phyloP scores from a whole-genome alignment of 1,139 yeast genomes.

The Wickerhamiella pararugosa region DNA sequence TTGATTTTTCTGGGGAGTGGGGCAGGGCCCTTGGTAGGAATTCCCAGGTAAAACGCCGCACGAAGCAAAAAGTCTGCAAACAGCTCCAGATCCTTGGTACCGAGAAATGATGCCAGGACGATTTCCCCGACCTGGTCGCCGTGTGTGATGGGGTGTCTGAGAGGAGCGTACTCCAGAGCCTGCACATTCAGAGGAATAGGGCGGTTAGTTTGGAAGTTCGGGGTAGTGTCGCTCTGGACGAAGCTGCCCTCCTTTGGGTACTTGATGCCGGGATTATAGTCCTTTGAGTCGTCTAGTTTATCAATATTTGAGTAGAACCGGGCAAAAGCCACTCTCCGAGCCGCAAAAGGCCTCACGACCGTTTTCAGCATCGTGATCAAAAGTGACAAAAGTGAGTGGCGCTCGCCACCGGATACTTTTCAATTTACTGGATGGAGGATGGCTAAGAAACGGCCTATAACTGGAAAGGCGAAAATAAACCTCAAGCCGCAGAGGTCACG shows the following conservation, averaged over 20 bases:
- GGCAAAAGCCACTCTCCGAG: background rate
- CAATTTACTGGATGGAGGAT: background rate
- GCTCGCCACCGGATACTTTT: too few relatives aligned
- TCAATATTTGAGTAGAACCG: background rate
- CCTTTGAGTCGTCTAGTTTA: slow-evolving; percentile 15
- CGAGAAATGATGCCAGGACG: slow-evolving; percentile 55
- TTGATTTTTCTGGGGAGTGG: slow-evolving; percentile 62
- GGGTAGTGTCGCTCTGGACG: slow-evolving; percentile 17
- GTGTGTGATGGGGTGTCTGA: slow-evolving; percentile 49
- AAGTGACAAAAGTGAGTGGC: background rate
- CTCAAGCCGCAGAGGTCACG: slow-evolving; percentile 17
- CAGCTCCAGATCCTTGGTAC: slow-evolving; percentile 49
- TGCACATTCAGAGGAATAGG: slow-evolving; percentile 77
- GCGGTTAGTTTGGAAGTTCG: slow-evolving; percentile 18
- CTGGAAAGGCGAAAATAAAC: slow-evolving; percentile 1
- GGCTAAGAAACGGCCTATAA: background rate
- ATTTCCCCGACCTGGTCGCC: slow-evolving; percentile 55
- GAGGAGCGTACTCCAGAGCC: slow-evolving; percentile 68
- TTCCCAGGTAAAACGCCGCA: slow-evolving; percentile 78
- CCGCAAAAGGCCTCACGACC: too few relatives aligned
- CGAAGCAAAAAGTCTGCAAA: slow-evolving; percentile 77
- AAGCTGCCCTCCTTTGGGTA: slow-evolving; percentile 18
- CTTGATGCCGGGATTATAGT: slow-evolving; percentile 13
- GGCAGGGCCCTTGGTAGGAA: slow-evolving; percentile 59
- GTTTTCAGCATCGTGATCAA: background rate